These are phyloP conservation scores for Wakefieldia striispora DNA, from an alignment of 768 basidiomycete species.

Conservation along the genomic window DNA sequence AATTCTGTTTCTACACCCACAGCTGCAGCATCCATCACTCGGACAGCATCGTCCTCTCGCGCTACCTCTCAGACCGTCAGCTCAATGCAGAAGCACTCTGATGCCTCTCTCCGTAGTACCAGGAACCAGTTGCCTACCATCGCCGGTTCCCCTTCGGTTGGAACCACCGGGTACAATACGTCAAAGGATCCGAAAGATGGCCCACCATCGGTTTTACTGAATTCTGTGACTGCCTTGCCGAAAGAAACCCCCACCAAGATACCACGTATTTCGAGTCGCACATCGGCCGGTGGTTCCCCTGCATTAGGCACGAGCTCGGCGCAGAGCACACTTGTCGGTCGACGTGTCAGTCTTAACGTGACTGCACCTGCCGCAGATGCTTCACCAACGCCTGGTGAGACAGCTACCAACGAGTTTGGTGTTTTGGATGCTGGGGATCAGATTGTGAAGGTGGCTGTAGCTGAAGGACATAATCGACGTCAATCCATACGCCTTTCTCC, in stretches of 20 bases:
- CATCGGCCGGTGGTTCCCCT: conserved; percentile 73
- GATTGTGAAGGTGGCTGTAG: conserved; percentile 37
- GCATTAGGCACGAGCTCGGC: conserved; percentile 61
- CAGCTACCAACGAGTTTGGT: conserved; percentile 72
- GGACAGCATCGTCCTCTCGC: conserved; percentile 51
- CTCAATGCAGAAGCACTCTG: conserved; percentile 86
- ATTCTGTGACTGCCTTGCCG: conserved; percentile 48
- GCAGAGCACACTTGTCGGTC: conserved; percentile 44
- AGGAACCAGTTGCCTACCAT: conserved; percentile 85
- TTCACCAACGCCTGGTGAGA: conserved; percentile 52
- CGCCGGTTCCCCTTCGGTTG: conserved; percentile 90
- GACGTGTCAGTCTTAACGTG: conserved; percentile 65
- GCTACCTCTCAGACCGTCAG: conserved; percentile 81
- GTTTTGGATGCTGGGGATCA: conserved; percentile 66
- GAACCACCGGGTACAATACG: conserved; percentile 51
- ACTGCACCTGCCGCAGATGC: conserved; percentile 58
- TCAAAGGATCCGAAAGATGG: conserved; percentile 57
- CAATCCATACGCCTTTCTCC: conserved; percentile 67
- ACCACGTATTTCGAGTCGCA: conserved; percentile 85
- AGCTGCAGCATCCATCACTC: conserved; percentile 39
- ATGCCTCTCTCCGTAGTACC: conserved; percentile 72
- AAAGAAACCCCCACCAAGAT: conserved; percentile 94
- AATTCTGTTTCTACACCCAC: conserved; percentile 45
- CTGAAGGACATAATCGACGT: conserved; percentile 43
- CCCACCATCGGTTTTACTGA: conserved; percentile 51